These are phyloP conservation scores for Termitomyces sp. DNA, from an alignment of 768 basidiomycete genomes.

Conservation along the genomic window DNA sequence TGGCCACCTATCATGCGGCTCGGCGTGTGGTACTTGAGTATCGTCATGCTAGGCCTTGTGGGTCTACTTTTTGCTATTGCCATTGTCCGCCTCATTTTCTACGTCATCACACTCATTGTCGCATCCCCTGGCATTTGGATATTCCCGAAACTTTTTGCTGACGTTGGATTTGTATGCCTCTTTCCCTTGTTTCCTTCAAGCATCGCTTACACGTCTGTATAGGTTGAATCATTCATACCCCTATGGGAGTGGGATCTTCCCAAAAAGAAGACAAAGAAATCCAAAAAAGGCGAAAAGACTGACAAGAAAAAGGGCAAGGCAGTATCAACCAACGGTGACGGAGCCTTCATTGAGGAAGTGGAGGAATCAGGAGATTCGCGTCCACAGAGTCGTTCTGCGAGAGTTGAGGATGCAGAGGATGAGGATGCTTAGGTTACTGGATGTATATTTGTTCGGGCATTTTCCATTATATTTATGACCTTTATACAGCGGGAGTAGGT, in stretches of 20 bases:
- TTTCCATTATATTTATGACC: neutral
- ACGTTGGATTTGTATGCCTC: slow-evolving; percentile 91
- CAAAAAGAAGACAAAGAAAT: slow-evolving; percentile 58
- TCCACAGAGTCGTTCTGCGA: slow-evolving; percentile 35
- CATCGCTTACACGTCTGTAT: neutral
- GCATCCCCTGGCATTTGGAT: slow-evolving; percentile 96
- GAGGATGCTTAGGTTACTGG: slow-evolving; percentile 26
- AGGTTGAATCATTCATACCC: slow-evolving; percentile 98
- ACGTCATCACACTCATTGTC: slow-evolving; percentile 83
- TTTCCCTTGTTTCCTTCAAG: neutral
- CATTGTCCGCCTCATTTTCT: slow-evolving; percentile 88
- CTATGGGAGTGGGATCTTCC: slow-evolving; percentile 95
- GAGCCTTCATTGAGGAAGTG: slow-evolving; percentile 42
- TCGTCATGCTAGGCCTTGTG: slow-evolving; percentile 82
- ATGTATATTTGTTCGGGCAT: slow-evolving; percentile 5
- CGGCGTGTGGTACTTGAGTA: slow-evolving; percentile 93
- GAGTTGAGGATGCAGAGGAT: slow-evolving; percentile 44
- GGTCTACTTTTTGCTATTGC: slow-evolving; percentile 89
- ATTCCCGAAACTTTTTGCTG: slow-evolving; percentile 96
- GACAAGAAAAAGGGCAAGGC: slow-evolving; percentile 40
- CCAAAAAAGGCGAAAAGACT: slow-evolving; percentile 49
- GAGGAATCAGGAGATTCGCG: slow-evolving; percentile 37
- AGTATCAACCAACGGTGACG: slow-evolving; percentile 36
- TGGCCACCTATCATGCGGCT: slow-evolving; percentile 93
- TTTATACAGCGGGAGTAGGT: neutral